A percentile compares a stretch with the other conserved stretches of the same genome.
These are phyloP conservation scores for Candida loeiensis DNA, from an alignment of 805 yeast genomes.

Conservation along the genomic window DNA sequence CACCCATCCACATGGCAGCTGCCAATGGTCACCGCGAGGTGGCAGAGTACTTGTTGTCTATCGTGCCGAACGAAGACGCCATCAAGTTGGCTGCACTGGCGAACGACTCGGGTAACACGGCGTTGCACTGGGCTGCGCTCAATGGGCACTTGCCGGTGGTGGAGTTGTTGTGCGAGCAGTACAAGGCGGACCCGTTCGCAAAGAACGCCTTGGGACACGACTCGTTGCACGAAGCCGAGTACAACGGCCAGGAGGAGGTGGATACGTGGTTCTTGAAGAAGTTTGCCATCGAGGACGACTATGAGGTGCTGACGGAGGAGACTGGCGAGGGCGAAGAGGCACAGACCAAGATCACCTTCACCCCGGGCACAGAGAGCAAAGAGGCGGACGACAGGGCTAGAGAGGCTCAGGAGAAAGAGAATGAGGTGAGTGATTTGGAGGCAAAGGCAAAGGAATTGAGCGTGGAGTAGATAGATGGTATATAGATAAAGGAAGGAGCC, in stretches of 20 bases:
- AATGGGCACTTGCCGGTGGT: slow-evolving; percentile 80
- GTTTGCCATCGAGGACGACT: slow-evolving; percentile 61
- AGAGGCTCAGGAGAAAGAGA: slow-evolving; percentile 36
- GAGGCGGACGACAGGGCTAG: slow-evolving; percentile 37
- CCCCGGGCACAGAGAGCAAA: slow-evolving; percentile 42
- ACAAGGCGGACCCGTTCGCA: slow-evolving; percentile 74
- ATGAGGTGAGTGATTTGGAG: slow-evolving; percentile 26
- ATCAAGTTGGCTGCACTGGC: slow-evolving; percentile 25
- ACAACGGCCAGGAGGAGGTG: slow-evolving; percentile 67
- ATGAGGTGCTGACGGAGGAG: slow-evolving; percentile 35
- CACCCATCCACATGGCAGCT: slow-evolving; percentile 92
- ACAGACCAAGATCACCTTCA: slow-evolving; percentile 42
- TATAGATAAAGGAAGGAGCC: neutral
- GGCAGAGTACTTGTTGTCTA: slow-evolving; percentile 54
- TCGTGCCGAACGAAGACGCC: slow-evolving; percentile 45
- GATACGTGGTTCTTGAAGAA: slow-evolving; percentile 73
- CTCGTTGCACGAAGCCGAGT: slow-evolving; percentile 84
- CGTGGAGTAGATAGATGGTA: neutral
- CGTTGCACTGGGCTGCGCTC: slow-evolving; percentile 93
- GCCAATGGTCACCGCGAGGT: slow-evolving; percentile 87
- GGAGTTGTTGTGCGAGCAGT: slow-evolving; percentile 64
- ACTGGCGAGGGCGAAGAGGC: slow-evolving; percentile 31
- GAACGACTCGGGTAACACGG: slow-evolving; percentile 87
- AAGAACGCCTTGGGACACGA: slow-evolving; percentile 79
- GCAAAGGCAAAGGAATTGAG: slow-evolving; percentile 1